Evolutionary conservation across 2,329 filamentous ascomycete genomes (phyloP), one percentile per base, ranked within the genome.

Genomic region (Xylariaceae sp.): DNA sequence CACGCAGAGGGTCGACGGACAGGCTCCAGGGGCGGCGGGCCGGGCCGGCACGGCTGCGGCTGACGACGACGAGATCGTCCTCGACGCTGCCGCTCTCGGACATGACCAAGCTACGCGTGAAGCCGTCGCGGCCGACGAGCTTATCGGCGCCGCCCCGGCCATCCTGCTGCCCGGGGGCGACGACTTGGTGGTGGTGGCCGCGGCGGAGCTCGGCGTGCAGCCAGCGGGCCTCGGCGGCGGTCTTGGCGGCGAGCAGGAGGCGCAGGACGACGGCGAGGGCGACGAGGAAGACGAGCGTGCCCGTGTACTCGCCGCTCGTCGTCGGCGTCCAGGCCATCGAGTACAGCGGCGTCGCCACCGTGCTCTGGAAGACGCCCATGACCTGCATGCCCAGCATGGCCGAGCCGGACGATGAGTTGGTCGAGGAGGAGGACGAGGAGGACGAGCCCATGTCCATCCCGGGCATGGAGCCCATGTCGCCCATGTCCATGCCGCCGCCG

Each of bases 221-320:
- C 80, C 86, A 93, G 28, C 67, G 63, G 45, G 65, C 53, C 59
- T 72, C 75, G 56, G 63, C 72, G 59, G 65, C 77, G 62, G 63
- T 75, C 55, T 86, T 87, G 49, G 60, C 66, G 3, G 88, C 88
- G 32, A 90, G 64, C 12, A 94, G 67, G 14, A 68, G 62, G 33
- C 89, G 83, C 52, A 81, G 78, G 36, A 82, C 51, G 40, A 80
- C 67, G 39, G 79, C 80, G 32, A 96, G 77, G 28, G 83, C 48
- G 55, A 94, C 79, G 38, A 95, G 72, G 63, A 95, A 95, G 57
- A 95, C 84, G 66, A 90, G 94, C 18, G 87, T 94, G 36, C 78
- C 90, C 2, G 86, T 87, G 60, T 95, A 96, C 39, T 72, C 64
- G 47, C 81, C 86, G 5, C 70, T 64, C 22, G 64, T 79, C 18